phyloP scores from a whole-genome alignment of 331 rosid species.

The Telfairia occidentalis region DNA sequence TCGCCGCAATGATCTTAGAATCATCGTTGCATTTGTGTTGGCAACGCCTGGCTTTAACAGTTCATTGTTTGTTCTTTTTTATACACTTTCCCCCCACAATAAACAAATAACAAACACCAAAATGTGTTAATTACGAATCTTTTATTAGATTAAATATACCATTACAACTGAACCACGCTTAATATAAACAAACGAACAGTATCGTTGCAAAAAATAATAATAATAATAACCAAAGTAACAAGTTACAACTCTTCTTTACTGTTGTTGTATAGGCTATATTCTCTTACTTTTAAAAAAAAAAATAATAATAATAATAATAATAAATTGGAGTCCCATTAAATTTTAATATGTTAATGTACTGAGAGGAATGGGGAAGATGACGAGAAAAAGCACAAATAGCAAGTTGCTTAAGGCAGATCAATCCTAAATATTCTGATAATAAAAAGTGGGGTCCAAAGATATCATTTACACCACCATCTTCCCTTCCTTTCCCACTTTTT shows the following conservation, averaged over 20 bases:
- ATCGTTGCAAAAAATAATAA: too few relatives aligned
- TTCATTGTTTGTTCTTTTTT: neutral
- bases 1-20: neutral
- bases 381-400: neutral
- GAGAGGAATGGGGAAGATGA: neutral
- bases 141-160: neutral
- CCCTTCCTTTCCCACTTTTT: neutral
- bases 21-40: neutral
- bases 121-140: neutral
- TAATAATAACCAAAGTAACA: too few relatives aligned
- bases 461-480: slow-evolving; percentile 7
- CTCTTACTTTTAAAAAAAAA: neutral
- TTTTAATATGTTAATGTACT: neutral
- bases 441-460: slow-evolving; percentile 1
- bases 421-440: neutral
- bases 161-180: neutral
- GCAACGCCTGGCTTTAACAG: neutral
- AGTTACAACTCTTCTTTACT: neutral
- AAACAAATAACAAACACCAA: neutral
- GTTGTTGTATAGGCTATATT: neutral
- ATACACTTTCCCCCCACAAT: neutral
- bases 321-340: neutral
- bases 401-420: neutral
- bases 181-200: too few relatives aligned
- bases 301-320: too few relatives aligned